Base-by-base conservation (phyloP, 768 basidiomycete genomes). In the Naganishia friedmannii region DNA sequence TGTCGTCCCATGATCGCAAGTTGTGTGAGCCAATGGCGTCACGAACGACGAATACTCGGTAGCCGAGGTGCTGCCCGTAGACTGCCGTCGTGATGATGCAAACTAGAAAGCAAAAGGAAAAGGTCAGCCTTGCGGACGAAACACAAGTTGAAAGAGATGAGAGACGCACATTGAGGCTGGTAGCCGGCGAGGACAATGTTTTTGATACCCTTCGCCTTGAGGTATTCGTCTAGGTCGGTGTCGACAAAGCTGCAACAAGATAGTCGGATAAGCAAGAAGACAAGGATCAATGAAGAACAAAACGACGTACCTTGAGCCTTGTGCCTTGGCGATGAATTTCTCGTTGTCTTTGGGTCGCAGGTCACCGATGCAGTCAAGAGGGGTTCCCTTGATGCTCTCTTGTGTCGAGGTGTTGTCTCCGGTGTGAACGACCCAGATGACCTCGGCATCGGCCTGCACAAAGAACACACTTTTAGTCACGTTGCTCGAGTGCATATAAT, bases 51-150 rank as follows among this genome's bases (percentile, higher is more conserved):
- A 63, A 63, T 12, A 63, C 60, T 17, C 60, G 60, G 60, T 63
- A 63, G n/a, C 60, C 60, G 37, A 63, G 60, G 60, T 63, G 60
- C 39, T 63, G 60, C 7, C 60, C 60, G 39, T 63, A 63, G 4
- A 63, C 60, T 7, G 60, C 60, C 2, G 60, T 63, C 13, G 60
- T 63, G 60, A 63, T 63, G 60, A 63, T 63, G 26, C 60, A 63
- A 29, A 63, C 60, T 63, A 23, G n/a, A 15, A 15, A 1, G 39
- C 3, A 37, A 21, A 21, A 29, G 42, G 26, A 46, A 19, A 29
- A 26, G 39, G 42, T 42, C 2, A 63, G 60, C 10, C 21, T 13
- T 26, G 17, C 15, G 42, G 13, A 45, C 21, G 39, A 6, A 2
- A 45, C 46, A 34, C 26, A 17, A 7, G 26, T 26, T 34, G 37